Evolutionary conservation across 805 yeast species (phyloP), one percentile per base, ranked within the genome.

Genomic region (Lipomyces japonicus): DNA sequence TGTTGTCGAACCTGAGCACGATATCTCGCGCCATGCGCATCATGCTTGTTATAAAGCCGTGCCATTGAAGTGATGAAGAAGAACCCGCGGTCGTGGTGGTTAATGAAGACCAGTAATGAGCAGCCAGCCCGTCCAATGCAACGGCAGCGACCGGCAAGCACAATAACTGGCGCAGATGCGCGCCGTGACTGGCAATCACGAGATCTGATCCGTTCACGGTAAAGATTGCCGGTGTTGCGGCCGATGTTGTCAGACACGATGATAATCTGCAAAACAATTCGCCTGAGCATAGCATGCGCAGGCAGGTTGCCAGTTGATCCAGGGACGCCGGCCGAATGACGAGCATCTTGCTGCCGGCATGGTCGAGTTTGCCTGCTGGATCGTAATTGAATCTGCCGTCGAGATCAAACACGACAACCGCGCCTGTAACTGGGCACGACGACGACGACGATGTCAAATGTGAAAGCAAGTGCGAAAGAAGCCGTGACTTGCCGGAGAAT

Each of bases 391-490:
- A 30, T 23, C 53, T 48, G n/a, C 50, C 51, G 30, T 53, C 58
- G 9, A 53, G 44, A 49, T 55, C 59, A 22, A 55, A 22, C 10
- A 55, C 36, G n/a, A 50, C 47, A 5, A 38, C 37, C 19, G 35
- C 19, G 6, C 48, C 50, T 1, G 12, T 23, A 19, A 19, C 16
- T 9, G n/a, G n/a, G n/a, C n/a, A n/a, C n/a, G n/a, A n/a, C n/a
- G n/a, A n/a, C n/a, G n/a, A 28, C n/a, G 42, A 24, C 32, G 38
- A 37, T 12, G 37, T 35, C 19, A 42, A n/a, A 19, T 36, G 42
- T 9, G 55, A 26, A 9, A 37, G 18, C 9, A 40, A 21, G 16
- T 42, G 46, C 42, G 48, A 14, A 4, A 53, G 31, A 7, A 53
- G 28, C 14, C 46, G 32, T 3, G 56, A 18, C 42, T 55, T 55